Evolutionary conservation across 768 basidiomycete species (phyloP).

Genomic region (Leccinum longicurvipes): DNA sequence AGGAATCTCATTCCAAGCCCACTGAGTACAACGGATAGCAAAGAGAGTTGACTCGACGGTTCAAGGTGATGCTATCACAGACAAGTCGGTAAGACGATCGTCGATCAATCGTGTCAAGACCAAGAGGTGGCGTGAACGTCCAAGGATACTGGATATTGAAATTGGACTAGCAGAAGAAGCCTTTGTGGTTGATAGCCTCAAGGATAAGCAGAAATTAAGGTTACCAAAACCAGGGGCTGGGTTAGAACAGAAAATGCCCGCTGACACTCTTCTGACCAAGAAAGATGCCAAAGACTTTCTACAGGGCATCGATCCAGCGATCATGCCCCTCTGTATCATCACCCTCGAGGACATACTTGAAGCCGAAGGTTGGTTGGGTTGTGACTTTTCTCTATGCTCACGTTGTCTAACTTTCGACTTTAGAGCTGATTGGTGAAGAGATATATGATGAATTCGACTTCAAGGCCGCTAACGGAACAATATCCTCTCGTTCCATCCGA

Average conservation of each 20-base stretch:
- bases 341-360: constrained; percentile 92
- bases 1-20: constrained; percentile 25
- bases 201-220: constrained; percentile 26
- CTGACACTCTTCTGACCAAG: constrained; percentile 79
- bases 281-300: constrained; percentile 81
- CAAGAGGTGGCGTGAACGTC: constrained; percentile 11
- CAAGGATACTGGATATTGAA: constrained; percentile 24
- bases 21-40: constrained; percentile 15
- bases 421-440: constrained; percentile 90
- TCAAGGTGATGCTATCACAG: constrained; percentile 20
- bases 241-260: constrained; percentile 82
- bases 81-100: constrained; percentile 13
- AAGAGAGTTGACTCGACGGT: constrained; percentile 28
- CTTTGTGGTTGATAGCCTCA: constrained; percentile 15
- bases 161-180: constrained; percentile 14
- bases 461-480: constrained; percentile 63
- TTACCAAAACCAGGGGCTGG: constrained; percentile 36
- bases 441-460: constrained; percentile 90
- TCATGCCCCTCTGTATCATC: constrained; percentile 87
- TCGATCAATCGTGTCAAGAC: constrained; percentile 6
- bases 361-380: constrained; percentile 41
- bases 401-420: background rate
- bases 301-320: constrained; percentile 76
- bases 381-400: background rate
- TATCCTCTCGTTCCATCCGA: constrained; percentile 38